phyloP scores from a whole-genome alignment of 192 early-diverging fungal species.

The Coemansia sp. region DNA sequence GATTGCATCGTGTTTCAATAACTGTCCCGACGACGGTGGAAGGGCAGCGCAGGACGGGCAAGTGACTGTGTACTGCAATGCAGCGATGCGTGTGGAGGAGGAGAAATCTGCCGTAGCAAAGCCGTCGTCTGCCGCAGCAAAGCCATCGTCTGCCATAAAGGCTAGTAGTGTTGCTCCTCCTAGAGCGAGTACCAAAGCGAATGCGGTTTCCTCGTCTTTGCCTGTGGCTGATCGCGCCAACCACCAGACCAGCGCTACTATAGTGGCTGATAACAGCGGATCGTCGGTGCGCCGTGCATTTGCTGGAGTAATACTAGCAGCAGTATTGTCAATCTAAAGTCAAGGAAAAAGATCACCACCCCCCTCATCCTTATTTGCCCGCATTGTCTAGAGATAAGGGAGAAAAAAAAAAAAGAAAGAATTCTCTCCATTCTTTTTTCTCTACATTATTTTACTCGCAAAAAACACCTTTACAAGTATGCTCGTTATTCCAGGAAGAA shows the following conservation, averaged over 20 bases:
- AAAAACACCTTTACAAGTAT: slow-evolving; percentile 50
- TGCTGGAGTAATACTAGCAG: background rate
- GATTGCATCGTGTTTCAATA: slow-evolving; percentile 41
- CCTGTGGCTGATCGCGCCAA: background rate
- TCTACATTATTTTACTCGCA: background rate
- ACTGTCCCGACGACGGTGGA: slow-evolving; percentile 38
- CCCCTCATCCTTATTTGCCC: too few relatives aligned
- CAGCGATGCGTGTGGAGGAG: slow-evolving; percentile 22
- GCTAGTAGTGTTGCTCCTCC: background rate
- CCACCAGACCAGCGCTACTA: background rate
- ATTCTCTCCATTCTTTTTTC: background rate
- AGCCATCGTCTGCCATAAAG: too few relatives aligned
- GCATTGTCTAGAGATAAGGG: too few relatives aligned
- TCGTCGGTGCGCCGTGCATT: background rate
- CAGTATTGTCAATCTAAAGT: too few relatives aligned
- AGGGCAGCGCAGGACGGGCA: slow-evolving; percentile 35
- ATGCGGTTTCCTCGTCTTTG: background rate
- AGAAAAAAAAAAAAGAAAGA: too few relatives aligned
- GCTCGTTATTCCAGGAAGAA: slow-evolving; percentile 83
- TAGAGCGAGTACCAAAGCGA: background rate
- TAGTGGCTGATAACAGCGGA: background rate
- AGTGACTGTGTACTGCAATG: slow-evolving; percentile 43
- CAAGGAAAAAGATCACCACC: too few relatives aligned
- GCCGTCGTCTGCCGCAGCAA: background rate
- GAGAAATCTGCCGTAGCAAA: background rate